phyloP scores from a whole-genome alignment of 2,329 filamentous ascomycete species.

The Fusarium sarcochroum region DNA sequence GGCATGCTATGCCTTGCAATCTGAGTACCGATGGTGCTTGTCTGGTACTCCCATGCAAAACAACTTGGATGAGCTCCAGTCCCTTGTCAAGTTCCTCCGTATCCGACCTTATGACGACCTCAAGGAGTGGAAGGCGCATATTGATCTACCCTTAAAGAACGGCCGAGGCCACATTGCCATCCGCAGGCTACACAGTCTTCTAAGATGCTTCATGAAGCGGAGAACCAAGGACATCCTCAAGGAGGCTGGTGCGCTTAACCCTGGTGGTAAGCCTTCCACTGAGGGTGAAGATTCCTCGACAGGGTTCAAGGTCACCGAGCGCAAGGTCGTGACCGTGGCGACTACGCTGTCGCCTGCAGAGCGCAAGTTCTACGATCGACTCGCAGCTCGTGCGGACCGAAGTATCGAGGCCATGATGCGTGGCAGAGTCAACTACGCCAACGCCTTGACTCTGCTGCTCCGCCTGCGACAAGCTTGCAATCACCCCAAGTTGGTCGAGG shows the following conservation, averaged over 20 bases:
- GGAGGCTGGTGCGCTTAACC: slow-evolving; percentile 83
- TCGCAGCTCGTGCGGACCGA: slow-evolving; percentile 87
- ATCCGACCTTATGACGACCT: slow-evolving; percentile 94
- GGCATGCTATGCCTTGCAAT: slow-evolving; percentile 86
- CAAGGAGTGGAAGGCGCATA: slow-evolving; percentile 89
- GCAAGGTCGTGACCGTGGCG: slow-evolving; percentile 86
- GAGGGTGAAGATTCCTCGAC: slow-evolving; percentile 68
- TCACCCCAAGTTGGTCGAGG: slow-evolving; percentile 88
- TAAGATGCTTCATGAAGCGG: slow-evolving; percentile 98
- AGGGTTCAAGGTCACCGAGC: slow-evolving; percentile 91
- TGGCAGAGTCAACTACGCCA: slow-evolving; percentile 88
- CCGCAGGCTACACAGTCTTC: slow-evolving; percentile 83
- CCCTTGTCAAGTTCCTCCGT: slow-evolving; percentile 89
- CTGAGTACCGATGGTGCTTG: slow-evolving; percentile 95
- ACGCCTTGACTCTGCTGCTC: slow-evolving; percentile 91
- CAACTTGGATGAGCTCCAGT: slow-evolving; percentile 96
- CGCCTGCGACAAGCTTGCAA: slow-evolving; percentile 94
- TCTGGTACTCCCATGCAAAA: slow-evolving; percentile 99
- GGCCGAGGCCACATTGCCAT: slow-evolving; percentile 92
- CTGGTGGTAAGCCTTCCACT: slow-evolving; percentile 74
- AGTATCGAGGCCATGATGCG: slow-evolving; percentile 92
- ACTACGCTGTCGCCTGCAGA: slow-evolving; percentile 85
- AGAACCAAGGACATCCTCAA: slow-evolving; percentile 97
- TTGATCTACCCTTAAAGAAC: slow-evolving; percentile 89
- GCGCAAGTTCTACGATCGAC: slow-evolving; percentile 84